A percentile compares a stretch with the other conserved stretches of the same genome.
Evolutionary conservation across 306 rosid genomes (phyloP).

Genomic region (Benincasa hispida): DNA sequence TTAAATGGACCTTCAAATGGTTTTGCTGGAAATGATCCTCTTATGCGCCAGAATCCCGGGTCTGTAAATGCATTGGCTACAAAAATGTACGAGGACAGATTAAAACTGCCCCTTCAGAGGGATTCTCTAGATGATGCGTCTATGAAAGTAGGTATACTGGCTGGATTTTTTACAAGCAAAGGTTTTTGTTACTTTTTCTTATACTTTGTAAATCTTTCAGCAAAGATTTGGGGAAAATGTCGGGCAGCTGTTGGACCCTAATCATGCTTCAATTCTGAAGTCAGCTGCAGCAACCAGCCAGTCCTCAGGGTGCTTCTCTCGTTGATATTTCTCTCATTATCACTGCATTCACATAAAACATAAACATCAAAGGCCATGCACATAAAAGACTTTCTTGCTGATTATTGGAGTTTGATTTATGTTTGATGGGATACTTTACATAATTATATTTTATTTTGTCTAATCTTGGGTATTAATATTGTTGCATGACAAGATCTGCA

Average conservation of each 20-base stretch:
- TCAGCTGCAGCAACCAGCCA: slow-evolving; percentile 83
- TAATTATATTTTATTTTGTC: neutral
- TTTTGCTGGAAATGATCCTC: slow-evolving; percentile 63
- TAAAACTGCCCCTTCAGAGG: slow-evolving; percentile 79
- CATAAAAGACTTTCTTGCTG: neutral
- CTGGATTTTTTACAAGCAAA: slow-evolving; percentile 6
- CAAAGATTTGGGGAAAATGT: slow-evolving; percentile 89
- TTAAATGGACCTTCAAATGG: slow-evolving; percentile 79
- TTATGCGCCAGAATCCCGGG: slow-evolving; percentile 61
- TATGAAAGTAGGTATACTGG: slow-evolving; percentile 46
- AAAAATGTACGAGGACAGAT: slow-evolving; percentile 88
- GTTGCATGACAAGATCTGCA: neutral
- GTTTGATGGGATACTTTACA: neutral
- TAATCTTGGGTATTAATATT: neutral
- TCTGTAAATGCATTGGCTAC: slow-evolving; percentile 90
- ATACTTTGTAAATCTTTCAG: slow-evolving; percentile 29
- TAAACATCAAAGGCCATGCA: neutral
- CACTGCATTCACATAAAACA: neutral
- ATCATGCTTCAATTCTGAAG: slow-evolving; percentile 73
- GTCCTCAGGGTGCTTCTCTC: slow-evolving; percentile 67
- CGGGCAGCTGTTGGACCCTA: slow-evolving; percentile 79
- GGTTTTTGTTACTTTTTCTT: slow-evolving; percentile 14
- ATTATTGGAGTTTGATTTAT: neutral
- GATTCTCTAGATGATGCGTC: slow-evolving; percentile 87
- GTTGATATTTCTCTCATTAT: neutral